Base-by-base conservation (phyloP, 805 yeast species). In the Yamadazyma philogaea region DNA sequence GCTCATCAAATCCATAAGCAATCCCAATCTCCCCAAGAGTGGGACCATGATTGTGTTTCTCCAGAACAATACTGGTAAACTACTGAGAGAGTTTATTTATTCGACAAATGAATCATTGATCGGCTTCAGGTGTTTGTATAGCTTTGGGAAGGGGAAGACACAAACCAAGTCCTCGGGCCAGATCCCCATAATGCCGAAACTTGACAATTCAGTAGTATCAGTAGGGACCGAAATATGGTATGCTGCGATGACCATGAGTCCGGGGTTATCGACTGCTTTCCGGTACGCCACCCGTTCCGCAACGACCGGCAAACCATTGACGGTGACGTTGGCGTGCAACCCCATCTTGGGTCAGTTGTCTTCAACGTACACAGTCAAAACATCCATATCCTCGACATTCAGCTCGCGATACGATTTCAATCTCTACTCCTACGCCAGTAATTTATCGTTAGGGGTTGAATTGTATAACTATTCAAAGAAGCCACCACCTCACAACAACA, bases 281-380 rank as follows among this genome's bases (percentile, higher is more conserved):
- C 66, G 97, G 34, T 91, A 93, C 59, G 77, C 91, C 1, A 87
- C 96, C 0, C 82, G 87, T 47, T 81, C 96, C 0, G 81, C 93
- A 0, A 79, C 86, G 33, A 85, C 96, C 0, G 95, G 95, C 3
- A 84, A 87, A 48, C 99, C 99, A 0, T 64, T 90, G 48, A 86
- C 96, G 0, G 77, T 93, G 74, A 85, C 98, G 0, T 56, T 91
- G 30, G 82, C 96, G 0, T 74, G 84, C 44, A 93, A 93, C 59
- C 99, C 99, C 1, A 68, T 93, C 12, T 69, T 91, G 57, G 99
- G 99, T 2, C 90, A 89, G 50, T 64, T 93, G 1, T 82, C 95
- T 2, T 82, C 95, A 1, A 84, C 96, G 0, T 93, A 90, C 58
- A 79, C 96, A 1, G 87, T 89, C 26, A 82, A 83, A 54, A 86